Percentiles rank a stretch among this genome's conserved stretches.
phyloP scores from a whole-genome alignment of 164 flowering plant genomes.

The Tetrastigma voinierianum region DNA sequence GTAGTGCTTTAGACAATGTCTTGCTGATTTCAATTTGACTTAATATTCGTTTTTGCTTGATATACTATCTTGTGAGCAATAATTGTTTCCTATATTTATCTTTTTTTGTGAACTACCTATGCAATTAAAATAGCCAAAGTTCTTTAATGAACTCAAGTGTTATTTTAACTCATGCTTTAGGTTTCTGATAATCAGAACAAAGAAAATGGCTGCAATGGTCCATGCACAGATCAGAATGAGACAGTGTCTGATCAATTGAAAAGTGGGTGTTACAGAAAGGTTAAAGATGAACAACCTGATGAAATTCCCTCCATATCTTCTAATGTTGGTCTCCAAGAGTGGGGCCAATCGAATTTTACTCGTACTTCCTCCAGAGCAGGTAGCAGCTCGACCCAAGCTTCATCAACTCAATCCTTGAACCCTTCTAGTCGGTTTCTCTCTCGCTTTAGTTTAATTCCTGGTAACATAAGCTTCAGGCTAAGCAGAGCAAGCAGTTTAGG shows the following conservation, averaged over 20 bases:
- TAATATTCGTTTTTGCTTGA: too few relatives aligned
- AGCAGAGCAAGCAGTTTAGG: constrained; percentile 71
- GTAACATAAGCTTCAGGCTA: constrained; percentile 68
- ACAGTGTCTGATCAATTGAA: constrained; percentile 29
- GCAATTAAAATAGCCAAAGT: neutral
- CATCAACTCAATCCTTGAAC: constrained; percentile 32
- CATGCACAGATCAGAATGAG: constrained; percentile 24
- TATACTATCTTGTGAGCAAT: neutral
- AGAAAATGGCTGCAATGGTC: constrained; percentile 25
- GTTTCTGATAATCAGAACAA: constrained; percentile 30
- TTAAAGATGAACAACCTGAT: constrained; percentile 32
- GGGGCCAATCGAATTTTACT: constrained; percentile 35
- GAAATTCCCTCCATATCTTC: constrained; percentile 38
- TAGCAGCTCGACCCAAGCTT: constrained; percentile 44
- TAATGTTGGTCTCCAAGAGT: constrained; percentile 36
- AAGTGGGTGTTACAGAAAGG: constrained; percentile 30
- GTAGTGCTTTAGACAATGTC: too few relatives aligned
- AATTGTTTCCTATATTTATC: neutral
- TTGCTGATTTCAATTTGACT: neutral
- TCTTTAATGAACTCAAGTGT: constrained; percentile 1
- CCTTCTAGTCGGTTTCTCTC: constrained; percentile 61
- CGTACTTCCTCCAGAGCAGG: constrained; percentile 29
- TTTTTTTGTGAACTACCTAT: neutral
- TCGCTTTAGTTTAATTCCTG: constrained; percentile 63
- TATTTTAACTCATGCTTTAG: constrained; percentile 21